Conservation (phyloP, 1,139 yeast genomes). For the Debaryomycetaceae sp. region DNA sequence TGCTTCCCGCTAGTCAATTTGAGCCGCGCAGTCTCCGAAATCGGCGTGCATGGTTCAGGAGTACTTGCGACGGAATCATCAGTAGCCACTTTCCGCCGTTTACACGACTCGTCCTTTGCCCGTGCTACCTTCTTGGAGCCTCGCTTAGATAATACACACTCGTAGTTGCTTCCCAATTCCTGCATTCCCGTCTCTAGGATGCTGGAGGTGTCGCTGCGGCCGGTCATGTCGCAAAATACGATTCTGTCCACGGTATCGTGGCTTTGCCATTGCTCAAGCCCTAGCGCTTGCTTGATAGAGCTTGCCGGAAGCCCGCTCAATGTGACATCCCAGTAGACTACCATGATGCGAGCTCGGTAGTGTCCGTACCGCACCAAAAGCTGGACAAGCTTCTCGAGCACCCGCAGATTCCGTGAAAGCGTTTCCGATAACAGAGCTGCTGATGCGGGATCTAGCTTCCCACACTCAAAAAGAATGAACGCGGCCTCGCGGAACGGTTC, state of each 20-base stretch:
- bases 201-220: too few relatives aligned
- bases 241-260: slow-evolving; percentile 12
- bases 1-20: too few relatives aligned
- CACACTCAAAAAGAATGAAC: slow-evolving; percentile 38
- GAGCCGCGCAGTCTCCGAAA: too few relatives aligned
- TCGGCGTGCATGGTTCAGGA: too few relatives aligned
- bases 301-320: slow-evolving; percentile 9
- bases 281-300: slow-evolving; percentile 11
- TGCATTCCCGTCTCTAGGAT: slow-evolving; percentile 16
- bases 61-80: too few relatives aligned
- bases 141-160: slow-evolving; percentile 20
- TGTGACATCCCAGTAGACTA: slow-evolving; percentile 29
- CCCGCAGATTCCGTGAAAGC: slow-evolving; percentile 23
- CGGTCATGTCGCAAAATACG: slow-evolving; percentile 28
- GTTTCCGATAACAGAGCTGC: slow-evolving; percentile 16
- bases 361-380: slow-evolving; percentile 25
- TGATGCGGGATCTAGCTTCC: slow-evolving; percentile 12
- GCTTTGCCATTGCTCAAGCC: slow-evolving; percentile 6
- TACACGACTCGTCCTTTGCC: too few relatives aligned
- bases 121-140: too few relatives aligned
- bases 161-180: slow-evolving; percentile 14
- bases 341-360: slow-evolving; percentile 24
- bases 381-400: slow-evolving; percentile 27
- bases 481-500: slow-evolving; percentile 25
- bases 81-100: too few relatives aligned